Evolutionary conservation across 257 asterid species (phyloP), one percentile per base, ranked within the genome.

Genomic region (Solanum pennellii): DNA sequence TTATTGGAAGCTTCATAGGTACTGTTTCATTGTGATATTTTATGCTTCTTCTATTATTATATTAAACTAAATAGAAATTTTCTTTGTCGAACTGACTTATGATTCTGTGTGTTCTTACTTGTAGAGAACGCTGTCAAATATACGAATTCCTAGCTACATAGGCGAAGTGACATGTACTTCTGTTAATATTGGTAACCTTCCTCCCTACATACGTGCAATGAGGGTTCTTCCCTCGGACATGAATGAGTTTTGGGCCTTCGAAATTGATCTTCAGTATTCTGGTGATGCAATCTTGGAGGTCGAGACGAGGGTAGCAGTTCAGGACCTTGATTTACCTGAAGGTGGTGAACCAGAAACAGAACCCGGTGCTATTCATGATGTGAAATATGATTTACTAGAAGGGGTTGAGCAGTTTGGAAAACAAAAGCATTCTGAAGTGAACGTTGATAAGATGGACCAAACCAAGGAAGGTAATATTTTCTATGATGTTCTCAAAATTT

Each of bases 201-300:
- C 99, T 88, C 99, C 99, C 31, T 96, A 92, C 80, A 93, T 97
- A 83, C 95, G 91, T 91, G 95, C 95, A 59, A 94, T 95, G 98
- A 93, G 98, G 93, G 96, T 93, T 84, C 93, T 94, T 88, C 97
- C 99, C 82, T 94, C 98, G 44, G 94, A 94, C 90, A 93, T 93
- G 96, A 92, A 93, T 90, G 98, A 97, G 89, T 89, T 91, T 85
- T 97, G 97, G 98, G 93, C 96, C 89, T 76, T 94, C 85, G 99
- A 97, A 93, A 83, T 95, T 84, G 98, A 97, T 87, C 87, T 97
- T 56, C 98, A 94, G 86, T 97, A 95, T 90, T 84, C 91, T 87
- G 99, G 99, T 74, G 96, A 95, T 89, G 92, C 94, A 85, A 86
- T 92, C 87, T 91, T 97, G 87, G 94, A 91, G 86, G 87, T 95